A percentile compares a stretch with the other conserved stretches of the same genome.
Evolutionary conservation across 2,329 filamentous ascomycete species (phyloP).

Genomic region (Apiospora rasikravindrae): DNA sequence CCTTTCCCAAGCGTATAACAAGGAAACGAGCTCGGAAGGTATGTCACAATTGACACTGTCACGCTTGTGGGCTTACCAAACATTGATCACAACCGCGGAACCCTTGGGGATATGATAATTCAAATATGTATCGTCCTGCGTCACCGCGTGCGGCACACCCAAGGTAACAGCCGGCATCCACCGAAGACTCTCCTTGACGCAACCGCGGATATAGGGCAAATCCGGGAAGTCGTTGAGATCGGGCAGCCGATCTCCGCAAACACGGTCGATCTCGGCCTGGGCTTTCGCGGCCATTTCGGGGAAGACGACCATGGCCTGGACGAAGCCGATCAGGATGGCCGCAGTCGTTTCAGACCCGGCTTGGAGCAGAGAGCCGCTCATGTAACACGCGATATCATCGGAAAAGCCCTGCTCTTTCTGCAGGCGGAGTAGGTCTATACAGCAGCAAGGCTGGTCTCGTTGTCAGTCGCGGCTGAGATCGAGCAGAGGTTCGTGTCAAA

Average conservation of each 20-base stretch:
- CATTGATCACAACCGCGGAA: slow-evolving; percentile 49
- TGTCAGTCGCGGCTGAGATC: slow-evolving; percentile 10
- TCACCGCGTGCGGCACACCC: slow-evolving; percentile 47
- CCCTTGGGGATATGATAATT: slow-evolving; percentile 53
- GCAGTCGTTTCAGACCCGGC: slow-evolving; percentile 51
- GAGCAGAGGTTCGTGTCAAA: no score
- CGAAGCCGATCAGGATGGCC: slow-evolving; percentile 46
- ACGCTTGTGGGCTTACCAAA: slow-evolving; percentile 37
- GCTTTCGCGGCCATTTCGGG: slow-evolving; percentile 48
- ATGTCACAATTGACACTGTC: no score
- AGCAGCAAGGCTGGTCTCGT: neutral
- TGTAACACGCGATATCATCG: slow-evolving; percentile 40
- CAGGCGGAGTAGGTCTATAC: neutral
- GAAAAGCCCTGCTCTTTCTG: slow-evolving; percentile 31
- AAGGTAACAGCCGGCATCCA: slow-evolving; percentile 28
- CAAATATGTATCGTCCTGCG: slow-evolving; percentile 48
- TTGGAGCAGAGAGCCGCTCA: slow-evolving; percentile 43
- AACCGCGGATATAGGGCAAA: slow-evolving; percentile 49
- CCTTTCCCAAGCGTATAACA: no score
- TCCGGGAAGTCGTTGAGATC: slow-evolving; percentile 42
- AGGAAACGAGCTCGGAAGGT: no score
- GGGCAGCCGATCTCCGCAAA: slow-evolving; percentile 46
- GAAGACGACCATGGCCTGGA: slow-evolving; percentile 52
- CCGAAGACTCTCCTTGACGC: slow-evolving; percentile 47
- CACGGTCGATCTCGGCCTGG: slow-evolving; percentile 46